Percentiles rank a stretch among this genome's conserved stretches.
phyloP scores from a whole-genome alignment of 2,329 filamentous ascomycete species.

The Colletotrichum chlorophyti region DNA sequence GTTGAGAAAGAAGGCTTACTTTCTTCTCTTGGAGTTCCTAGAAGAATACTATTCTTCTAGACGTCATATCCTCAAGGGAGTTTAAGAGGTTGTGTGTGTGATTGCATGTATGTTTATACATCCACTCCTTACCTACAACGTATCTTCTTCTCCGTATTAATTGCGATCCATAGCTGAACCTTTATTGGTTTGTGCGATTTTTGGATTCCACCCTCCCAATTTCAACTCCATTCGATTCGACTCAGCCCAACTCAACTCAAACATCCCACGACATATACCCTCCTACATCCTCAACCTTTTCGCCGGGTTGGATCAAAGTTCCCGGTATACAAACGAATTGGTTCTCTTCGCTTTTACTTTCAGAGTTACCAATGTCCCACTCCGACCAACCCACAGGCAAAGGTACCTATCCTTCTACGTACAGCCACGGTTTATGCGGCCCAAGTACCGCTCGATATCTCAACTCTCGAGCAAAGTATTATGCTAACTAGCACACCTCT shows the following conservation, averaged over 20 bases:
- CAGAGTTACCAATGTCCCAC: constrained; percentile 20
- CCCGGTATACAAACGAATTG: background rate
- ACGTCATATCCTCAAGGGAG: constrained; percentile 3
- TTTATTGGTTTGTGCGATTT: constrained; percentile 24
- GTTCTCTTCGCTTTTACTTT: background rate
- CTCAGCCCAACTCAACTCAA: too few species aligned
- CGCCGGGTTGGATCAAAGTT: background rate
- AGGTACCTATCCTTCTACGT: constrained; percentile 19
- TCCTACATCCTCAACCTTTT: background rate
- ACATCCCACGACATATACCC: background rate
- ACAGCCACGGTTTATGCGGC: too few species aligned
- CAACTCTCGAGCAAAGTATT: too few species aligned
- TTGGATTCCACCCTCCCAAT: constrained; percentile 15
- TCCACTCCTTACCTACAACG: constrained; percentile 9
- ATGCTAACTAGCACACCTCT: constrained; percentile 8
- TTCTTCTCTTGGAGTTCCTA: constrained; percentile 2
- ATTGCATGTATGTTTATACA: constrained; percentile 1
- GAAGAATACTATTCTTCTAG: background rate
- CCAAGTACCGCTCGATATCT: too few species aligned
- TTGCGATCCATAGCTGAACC: constrained; percentile 5
- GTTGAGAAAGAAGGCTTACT: background rate
- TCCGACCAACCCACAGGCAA: constrained; percentile 24
- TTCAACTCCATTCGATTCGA: constrained; percentile 12
- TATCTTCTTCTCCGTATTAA: constrained; percentile 10
- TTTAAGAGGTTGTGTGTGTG: too few species aligned